These are phyloP conservation scores for Aspergillus unguis DNA, from an alignment of 2,329 filamentous ascomycete genomes.

Conservation along the genomic window DNA sequence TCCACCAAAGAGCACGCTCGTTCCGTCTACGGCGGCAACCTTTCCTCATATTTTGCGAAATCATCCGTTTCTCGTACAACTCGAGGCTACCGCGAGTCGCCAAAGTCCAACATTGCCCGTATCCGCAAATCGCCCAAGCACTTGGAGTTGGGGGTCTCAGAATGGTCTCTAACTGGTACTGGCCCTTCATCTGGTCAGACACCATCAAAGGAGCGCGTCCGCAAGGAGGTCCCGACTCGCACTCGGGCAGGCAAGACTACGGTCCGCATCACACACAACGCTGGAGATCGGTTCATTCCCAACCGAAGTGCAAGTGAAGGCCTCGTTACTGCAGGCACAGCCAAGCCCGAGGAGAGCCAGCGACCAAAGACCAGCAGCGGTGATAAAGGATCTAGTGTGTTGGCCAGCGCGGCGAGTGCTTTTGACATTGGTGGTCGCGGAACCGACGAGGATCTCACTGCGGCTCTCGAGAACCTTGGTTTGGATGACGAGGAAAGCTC, in stretches of 20 bases:
- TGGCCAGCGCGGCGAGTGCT: constrained; percentile 69
- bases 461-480: constrained; percentile 74
- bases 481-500: constrained; percentile 69
- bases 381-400: constrained; percentile 68
- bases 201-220: constrained; percentile 58
- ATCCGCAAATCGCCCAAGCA: constrained; percentile 72
- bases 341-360: constrained; percentile 78
- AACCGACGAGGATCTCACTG: constrained; percentile 69
- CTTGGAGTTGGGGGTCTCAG: constrained; percentile 86
- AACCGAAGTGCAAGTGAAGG: constrained; percentile 88
- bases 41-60: constrained; percentile 74
- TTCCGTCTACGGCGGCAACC: constrained; percentile 76
- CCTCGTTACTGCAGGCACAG: constrained; percentile 74
- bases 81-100: constrained; percentile 71
- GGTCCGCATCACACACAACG: constrained; percentile 63
- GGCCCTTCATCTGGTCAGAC: constrained; percentile 57
- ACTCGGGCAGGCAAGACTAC: constrained; percentile 66
- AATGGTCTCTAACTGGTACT: constrained; percentile 86
- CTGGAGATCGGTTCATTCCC: constrained; percentile 91
- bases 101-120: constrained; percentile 85
- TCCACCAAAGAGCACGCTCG: constrained; percentile 55
- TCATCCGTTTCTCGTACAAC: constrained; percentile 42
- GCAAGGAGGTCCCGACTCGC: constrained; percentile 52
- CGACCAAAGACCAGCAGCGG: constrained; percentile 68
- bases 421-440: constrained; percentile 61